Evolutionary conservation across 1,284 basidiomycete genomes (phyloP), one percentile per base, ranked within the genome.

Genomic region (Wolfiporia cocos): DNA sequence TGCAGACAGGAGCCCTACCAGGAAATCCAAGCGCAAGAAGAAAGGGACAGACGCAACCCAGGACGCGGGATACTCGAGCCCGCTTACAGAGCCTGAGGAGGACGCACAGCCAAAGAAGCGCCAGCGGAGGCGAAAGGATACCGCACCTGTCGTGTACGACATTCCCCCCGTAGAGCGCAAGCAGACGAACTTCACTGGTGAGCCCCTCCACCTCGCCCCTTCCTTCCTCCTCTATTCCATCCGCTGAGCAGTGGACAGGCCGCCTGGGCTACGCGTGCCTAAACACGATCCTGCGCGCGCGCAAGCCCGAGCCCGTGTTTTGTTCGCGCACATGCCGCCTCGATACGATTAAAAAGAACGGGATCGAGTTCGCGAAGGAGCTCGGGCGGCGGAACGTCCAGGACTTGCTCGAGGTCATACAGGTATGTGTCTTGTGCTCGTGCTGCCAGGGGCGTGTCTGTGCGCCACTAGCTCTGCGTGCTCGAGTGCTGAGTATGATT

Each of bases 231-330:
- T 42, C 12, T n/a, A 19, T 26, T n/a, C 7, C 3, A 12, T n/a
- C 11, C n/a, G n/a, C n/a, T n/a, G n/a, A n/a, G n/a, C n/a, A n/a
- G n/a, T n/a, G n/a, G n/a, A 15, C 17, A 65, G 64, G 84, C 30
- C 69, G 83, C n/a, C 64, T 86, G 18, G 82, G 83, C 70, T 85
- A 92, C 56, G 90, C 91, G 1, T 93, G 90, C 56, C 63, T 93
- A 35, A 93, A 93, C 56, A 92, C 90, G 0, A 69, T 93, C 19
- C 64, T 93, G 4, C 74, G 90, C 37, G 81, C 73, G 45, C 72
- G 71, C 49, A 83, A 81, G 45, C 85, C 87, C 2, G 70, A 76
- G 10, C 64, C 81, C 0, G 66, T 88, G 18, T 93, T 92, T 53
- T 89, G 86, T 44, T 59, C 51, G 23, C 48, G 57, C 24, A 62